These are phyloP conservation scores for Brassica balearica DNA, from an alignment of 441 rosid genomes.

Conservation along the genomic window DNA sequence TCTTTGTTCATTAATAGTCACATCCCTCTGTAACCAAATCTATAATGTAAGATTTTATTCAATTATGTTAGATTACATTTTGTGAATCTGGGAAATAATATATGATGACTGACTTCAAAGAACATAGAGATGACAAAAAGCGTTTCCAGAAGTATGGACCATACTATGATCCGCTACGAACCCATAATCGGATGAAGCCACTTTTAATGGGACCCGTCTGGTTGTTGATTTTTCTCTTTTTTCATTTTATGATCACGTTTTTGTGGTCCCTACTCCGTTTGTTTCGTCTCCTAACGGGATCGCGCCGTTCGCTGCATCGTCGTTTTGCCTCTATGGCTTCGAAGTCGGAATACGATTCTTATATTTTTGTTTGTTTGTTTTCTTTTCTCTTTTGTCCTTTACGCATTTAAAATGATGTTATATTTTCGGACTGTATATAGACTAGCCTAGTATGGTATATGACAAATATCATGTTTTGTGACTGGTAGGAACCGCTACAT, in stretches of 20 bases:
- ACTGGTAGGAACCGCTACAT: neutral
- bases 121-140: slow-evolving; percentile 48
- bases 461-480: slow-evolving; percentile 8
- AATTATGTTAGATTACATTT: neutral
- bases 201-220: neutral
- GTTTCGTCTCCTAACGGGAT: slow-evolving; percentile 24
- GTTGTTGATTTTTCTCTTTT: neutral
- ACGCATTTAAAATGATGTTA: slow-evolving; percentile 15
- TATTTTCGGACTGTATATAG: slow-evolving; percentile 17
- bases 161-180: slow-evolving; percentile 1
- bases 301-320: slow-evolving; percentile 41
- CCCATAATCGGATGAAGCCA: neutral
- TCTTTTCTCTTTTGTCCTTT: slow-evolving; percentile 20
- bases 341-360: neutral
- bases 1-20: neutral
- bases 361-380: neutral
- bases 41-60: neutral
- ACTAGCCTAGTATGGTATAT: neutral
- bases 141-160: neutral
- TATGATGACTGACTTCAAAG: slow-evolving; percentile 1
- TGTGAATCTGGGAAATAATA: slow-evolving; percentile 28
- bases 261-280: slow-evolving; percentile 31
- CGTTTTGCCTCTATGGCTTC: slow-evolving; percentile 23
- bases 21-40: neutral
- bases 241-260: slow-evolving; percentile 24